phyloP scores from a whole-genome alignment of 805 yeast species.

The Pichia phayaonensis region DNA sequence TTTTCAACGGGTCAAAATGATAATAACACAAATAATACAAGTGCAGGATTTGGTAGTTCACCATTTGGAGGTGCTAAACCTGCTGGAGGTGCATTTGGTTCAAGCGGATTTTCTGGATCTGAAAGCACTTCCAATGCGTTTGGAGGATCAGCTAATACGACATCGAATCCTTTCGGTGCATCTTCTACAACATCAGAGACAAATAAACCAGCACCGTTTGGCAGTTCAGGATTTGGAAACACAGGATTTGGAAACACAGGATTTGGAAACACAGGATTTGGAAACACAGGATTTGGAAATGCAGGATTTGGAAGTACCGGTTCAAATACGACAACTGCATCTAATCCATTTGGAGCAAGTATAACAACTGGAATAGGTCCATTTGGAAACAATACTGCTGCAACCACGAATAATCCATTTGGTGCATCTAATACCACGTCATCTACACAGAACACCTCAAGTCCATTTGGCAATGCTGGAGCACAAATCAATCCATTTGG shows the following conservation, averaged over 20 bases:
- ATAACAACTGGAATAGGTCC: constrained; percentile 4
- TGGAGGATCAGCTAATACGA: constrained; percentile 12
- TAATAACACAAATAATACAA: neutral
- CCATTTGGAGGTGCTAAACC: constrained; percentile 1
- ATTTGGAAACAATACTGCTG: constrained; percentile 1
- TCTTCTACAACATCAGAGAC: constrained; percentile 1
- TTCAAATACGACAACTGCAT: neutral
- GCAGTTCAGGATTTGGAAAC: neutral
- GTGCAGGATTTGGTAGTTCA: neutral
- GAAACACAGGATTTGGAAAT: constrained; percentile 4
- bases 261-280: constrained; percentile 5
- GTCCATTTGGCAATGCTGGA: neutral
- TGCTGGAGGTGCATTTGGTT: constrained; percentile 3
- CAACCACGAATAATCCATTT: constrained; percentile 7
- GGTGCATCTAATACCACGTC: constrained; percentile 1
- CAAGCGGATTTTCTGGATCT: constrained; percentile 15
- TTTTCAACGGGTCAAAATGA: neutral
- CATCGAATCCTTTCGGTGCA: neutral
- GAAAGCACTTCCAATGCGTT: constrained; percentile 13
- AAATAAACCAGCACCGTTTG: constrained; percentile 1
- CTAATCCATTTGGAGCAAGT: neutral
- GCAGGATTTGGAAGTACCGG: neutral
- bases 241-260: constrained; percentile 9
- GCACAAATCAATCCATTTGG: neutral
- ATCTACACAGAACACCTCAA: constrained; percentile 7